Base-by-base conservation (phyloP, 2,329 filamentous ascomycete species). In the Tolypocladium tropicale region DNA sequence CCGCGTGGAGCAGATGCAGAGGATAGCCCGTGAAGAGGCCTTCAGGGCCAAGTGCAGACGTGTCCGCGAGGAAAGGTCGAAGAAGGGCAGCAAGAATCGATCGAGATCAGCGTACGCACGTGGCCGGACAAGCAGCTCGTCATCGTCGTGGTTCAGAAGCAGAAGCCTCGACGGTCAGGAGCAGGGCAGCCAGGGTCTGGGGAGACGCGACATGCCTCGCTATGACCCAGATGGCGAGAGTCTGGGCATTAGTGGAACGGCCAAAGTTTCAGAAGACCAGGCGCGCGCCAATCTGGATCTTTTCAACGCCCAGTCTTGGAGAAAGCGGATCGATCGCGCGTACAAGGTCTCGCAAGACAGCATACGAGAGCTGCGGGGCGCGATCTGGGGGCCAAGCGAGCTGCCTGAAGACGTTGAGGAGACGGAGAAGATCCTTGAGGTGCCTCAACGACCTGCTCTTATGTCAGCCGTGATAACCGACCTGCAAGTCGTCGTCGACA, bases 291-390 rank as follows among this genome's bases (percentile, higher is more conserved):
- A 82, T 63, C 77, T 99, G 14, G 80, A 94, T 64, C 76, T 83
- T 55, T 84, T 95, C 65, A 95, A 97, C 70, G 83, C 93, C 2
- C 85, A 90, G 64, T 92, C 89, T 56, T 99, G 94, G 94, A 96
- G 90, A 70, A 85, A 83, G 65, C 86, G 93, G 18, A 96, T 99
- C 59, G 90, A 96, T 65, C 80, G 83, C 53, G 84, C 86, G 30
- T 84, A 89, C 65, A 74, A 77, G 23, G 82, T 84, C 60, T 86
- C 92, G 53, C 86, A 82, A 57, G 80, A 82, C 34, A 83, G 84
- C n/a, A 89, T 93, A 69, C 86, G 84, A 60, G 90, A 95, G 58
- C 80, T 94, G 53, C 84, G 92, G 21, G 81, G 82, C 33, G 77
- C 88, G 7, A 94, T 96, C 65, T 93, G 88, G 81, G 92, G 92